Evolutionary conservation across 768 basidiomycete genomes (phyloP), one percentile per base, ranked within the genome.

Genomic region (Amanita inopinata): DNA sequence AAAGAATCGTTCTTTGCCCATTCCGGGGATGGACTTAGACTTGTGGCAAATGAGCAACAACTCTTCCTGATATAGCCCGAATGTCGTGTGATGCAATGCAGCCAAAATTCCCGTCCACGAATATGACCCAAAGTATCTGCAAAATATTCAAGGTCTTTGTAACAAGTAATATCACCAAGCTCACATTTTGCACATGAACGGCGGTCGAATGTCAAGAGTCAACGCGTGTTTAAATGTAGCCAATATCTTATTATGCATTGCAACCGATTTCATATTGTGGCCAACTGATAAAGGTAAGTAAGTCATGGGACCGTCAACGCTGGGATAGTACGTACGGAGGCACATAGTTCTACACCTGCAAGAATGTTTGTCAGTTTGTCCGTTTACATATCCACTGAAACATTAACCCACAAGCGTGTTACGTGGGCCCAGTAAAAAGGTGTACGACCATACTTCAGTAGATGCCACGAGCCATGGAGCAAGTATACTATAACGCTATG

Each of bases 381-480:
- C 19, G 10, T n/a, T 10, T 30, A 4, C 12, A 5, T 34, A 15
- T 19, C 8, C 9, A 31, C 1, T 38, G 18, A n/a, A 23, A n/a
- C 22, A 32, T 14, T 22, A 44, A 22, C 18, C 11, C 15, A 37
- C 2, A 22, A 44, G 17, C 8, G 22, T 60, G 74, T 47, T 48
- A 76, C 75, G 76, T 56, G 33, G 75, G 63, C n/a, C 65, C 58
- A 5, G 66, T 63, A 46, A 72, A 76, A 0, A 69, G 53, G 18
- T 57, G 54, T 25, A 8, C n/a, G 28, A 5, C 39, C 25, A 12
- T 18, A 2, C 14, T 28, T 31, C 17, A 40, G 3, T n/a, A 22
- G 22, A 15, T 22, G 6, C n/a, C n/a, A n/a, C 15, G 41, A 14
- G 31, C 22, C n/a, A 15, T 25, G 14, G 10, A 25, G 9, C 9